phyloP scores from a whole-genome alignment of 2,329 filamentous ascomycete species.

The Pseudogymnoascus sp. region DNA sequence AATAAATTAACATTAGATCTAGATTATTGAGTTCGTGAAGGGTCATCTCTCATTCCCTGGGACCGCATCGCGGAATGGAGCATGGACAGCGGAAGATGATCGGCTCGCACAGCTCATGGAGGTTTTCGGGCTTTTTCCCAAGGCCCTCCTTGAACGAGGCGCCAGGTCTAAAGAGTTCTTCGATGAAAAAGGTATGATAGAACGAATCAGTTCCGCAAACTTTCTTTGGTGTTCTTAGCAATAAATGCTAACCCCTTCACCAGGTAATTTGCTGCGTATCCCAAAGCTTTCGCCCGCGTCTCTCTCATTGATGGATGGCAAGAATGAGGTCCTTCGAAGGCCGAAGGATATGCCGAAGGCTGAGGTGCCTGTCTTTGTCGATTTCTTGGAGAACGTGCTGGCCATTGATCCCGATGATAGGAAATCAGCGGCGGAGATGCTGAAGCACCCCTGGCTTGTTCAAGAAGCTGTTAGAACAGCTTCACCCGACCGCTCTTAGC shows the following conservation, averaged over 20 bases:
- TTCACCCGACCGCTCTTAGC: constrained; percentile 7
- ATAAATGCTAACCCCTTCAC: background rate
- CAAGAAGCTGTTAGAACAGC: background rate
- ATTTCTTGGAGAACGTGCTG: constrained; percentile 80
- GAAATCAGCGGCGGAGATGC: constrained; percentile 90
- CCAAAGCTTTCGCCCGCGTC: background rate
- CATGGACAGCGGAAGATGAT: background rate
- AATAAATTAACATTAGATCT: background rate
- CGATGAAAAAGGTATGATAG: background rate
- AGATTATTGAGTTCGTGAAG: background rate
- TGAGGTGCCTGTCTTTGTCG: constrained; percentile 66
- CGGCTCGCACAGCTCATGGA: background rate
- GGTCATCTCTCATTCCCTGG: background rate
- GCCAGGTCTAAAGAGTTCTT: background rate
- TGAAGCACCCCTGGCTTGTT: constrained; percentile 64
- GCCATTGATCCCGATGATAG: constrained; percentile 78
- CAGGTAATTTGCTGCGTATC: background rate
- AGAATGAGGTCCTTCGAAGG: background rate
- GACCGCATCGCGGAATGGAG: background rate
- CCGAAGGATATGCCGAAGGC: constrained; percentile 45
- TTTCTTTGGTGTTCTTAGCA: background rate
- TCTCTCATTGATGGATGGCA: background rate
- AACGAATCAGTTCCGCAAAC: no score
- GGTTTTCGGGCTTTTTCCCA: background rate
- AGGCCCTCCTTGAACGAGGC: background rate